A percentile compares a stretch with the other conserved stretches of the same genome.
Conservation (phyloP, 1,139 yeast genomes). For the Pichia kudriavzevii region DNA sequence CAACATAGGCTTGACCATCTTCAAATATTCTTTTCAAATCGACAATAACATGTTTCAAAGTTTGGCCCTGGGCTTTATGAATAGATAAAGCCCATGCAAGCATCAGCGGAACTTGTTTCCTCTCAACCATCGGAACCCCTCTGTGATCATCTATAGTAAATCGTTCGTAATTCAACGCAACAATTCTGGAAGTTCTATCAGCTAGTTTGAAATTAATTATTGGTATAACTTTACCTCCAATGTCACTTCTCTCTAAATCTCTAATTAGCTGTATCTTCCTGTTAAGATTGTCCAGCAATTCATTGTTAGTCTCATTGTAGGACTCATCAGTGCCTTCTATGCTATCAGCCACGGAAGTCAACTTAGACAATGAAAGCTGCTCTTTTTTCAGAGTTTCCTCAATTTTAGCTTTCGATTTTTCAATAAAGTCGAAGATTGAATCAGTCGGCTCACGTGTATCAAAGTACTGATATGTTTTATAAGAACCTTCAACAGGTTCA, state of each 20-base stretch:
- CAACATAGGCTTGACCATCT: constrained; percentile 93
- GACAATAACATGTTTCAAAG: constrained; percentile 73
- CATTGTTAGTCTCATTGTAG: too few relatives aligned
- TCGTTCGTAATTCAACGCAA: constrained; percentile 65
- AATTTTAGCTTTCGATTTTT: constrained; percentile 5
- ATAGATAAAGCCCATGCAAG: constrained; percentile 94
- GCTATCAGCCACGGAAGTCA: too few relatives aligned
- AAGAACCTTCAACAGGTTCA: too few relatives aligned
- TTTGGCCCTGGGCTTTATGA: constrained; percentile 96
- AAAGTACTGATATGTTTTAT: too few relatives aligned
- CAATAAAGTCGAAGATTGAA: constrained; percentile 18
- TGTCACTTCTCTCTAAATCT: constrained; percentile 28
- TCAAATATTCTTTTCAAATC: constrained; percentile 76
- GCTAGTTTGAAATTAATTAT: constrained; percentile 67
- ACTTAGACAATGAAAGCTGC: too few relatives aligned
- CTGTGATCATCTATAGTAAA: constrained; percentile 63
- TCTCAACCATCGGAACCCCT: constrained; percentile 38
- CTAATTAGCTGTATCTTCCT: constrained; percentile 30
- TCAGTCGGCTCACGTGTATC: too few relatives aligned
- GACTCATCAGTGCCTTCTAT: too few relatives aligned
- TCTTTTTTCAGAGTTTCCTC: too few relatives aligned
- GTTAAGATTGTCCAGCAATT: constrained; percentile 27
- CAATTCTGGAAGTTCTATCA: constrained; percentile 64
- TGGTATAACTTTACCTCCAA: constrained; percentile 44
- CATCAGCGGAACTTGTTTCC: constrained; percentile 75